These are phyloP conservation scores for Paecilomyces niveus DNA, from an alignment of 2,329 filamentous ascomycete species.

Conservation along the genomic window DNA sequence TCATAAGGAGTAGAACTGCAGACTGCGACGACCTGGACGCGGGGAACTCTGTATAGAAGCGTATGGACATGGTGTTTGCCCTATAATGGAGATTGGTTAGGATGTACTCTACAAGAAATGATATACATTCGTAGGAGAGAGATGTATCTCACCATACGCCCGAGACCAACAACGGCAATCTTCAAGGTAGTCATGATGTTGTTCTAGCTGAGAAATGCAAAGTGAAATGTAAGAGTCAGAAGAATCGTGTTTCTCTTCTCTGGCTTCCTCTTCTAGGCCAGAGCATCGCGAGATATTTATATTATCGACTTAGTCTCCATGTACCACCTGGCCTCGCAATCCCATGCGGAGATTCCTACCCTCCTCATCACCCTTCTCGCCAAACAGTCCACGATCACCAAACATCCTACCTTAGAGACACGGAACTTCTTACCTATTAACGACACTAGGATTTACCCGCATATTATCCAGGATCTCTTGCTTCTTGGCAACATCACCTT, in stretches of 20 bases:
- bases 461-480: neutral
- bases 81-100: neutral
- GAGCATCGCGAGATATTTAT: neutral
- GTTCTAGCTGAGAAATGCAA: neutral
- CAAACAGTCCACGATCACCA: neutral
- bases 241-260: neutral
- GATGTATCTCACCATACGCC: neutral
- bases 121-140: constrained; percentile 7
- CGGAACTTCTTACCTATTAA: neutral
- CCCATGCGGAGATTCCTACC: neutral
- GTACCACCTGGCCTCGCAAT: neutral
- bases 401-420: neutral
- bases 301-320: neutral
- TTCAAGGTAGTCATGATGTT: neutral
- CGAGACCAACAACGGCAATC: neutral
- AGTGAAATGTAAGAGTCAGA: neutral
- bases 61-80: neutral
- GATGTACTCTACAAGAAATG: neutral
- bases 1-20: neutral
- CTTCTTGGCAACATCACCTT: neutral
- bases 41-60: neutral
- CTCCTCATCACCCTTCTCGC: neutral
- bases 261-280: neutral
- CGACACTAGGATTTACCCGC: neutral
- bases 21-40: neutral